Conservation (phyloP, 139 green algal genomes). For the Chlorella ohadii region DNA sequence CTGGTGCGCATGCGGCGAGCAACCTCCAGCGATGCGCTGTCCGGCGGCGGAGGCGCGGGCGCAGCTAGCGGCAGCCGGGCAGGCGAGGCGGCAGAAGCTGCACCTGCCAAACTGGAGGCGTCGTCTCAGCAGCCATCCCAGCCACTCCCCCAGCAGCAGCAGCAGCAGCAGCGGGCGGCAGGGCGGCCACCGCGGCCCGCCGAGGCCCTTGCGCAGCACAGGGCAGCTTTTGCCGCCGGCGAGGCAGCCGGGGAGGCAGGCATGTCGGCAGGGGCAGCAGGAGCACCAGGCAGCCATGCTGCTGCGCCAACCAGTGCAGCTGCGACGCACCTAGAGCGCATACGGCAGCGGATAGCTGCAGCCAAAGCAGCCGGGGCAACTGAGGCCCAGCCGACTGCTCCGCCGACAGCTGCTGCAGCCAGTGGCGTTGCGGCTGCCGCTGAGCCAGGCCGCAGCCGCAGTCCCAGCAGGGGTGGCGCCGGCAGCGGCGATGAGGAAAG, state of each 20-base stretch:
- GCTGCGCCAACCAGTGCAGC: neutral
- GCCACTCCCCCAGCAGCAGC: neutral
- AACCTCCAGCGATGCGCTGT: neutral
- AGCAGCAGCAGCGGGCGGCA: neutral
- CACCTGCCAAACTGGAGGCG: neutral
- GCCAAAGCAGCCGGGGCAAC: neutral
- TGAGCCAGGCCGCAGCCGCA: neutral
- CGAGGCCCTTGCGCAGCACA: neutral
- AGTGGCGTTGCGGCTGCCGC: neutral
- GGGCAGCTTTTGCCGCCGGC: slow-evolving; percentile 6
- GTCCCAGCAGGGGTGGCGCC: neutral
- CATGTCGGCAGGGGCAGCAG: neutral
- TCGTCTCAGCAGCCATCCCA: neutral
- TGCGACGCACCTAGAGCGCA: neutral
- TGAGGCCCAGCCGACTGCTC: neutral
- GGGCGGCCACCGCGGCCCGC: neutral
- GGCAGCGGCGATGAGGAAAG: neutral
- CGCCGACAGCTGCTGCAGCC: neutral
- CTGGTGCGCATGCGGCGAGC: slow-evolving; percentile 20
- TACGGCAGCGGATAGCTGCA: slow-evolving; percentile 30
- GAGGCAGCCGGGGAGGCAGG: neutral
- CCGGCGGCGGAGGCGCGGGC: neutral
- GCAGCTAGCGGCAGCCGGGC: neutral
- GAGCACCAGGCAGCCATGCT: neutral
- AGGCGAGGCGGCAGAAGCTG: neutral